A percentile compares a stretch with the other conserved stretches of the same genome.
Evolutionary conservation across 371 early-diverging fungal species (phyloP).

Genomic region (Blakeslea trispora): DNA sequence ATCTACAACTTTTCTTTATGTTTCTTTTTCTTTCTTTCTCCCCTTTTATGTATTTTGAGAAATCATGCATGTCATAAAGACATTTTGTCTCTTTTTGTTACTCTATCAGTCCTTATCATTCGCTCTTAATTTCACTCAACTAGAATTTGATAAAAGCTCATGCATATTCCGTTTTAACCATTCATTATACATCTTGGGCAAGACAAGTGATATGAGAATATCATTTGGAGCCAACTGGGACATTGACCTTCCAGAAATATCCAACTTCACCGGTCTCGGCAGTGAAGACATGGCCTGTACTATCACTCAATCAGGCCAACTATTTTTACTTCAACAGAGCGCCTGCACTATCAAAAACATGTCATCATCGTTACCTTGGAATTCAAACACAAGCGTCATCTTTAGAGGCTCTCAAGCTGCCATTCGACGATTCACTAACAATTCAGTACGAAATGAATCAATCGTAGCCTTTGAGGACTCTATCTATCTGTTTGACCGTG

Average conservation of each 20-base stretch:
- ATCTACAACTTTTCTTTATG: too few species aligned
- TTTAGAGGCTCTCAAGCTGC: conserved; percentile 1
- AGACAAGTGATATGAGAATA: not conserved
- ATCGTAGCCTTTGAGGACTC: too few species aligned
- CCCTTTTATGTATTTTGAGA: not conserved
- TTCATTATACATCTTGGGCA: conserved; percentile 5
- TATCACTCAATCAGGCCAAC: conserved; percentile 14
- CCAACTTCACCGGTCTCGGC: conserved; percentile 1
- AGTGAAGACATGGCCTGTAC: conserved; percentile 1
- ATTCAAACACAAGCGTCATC: conserved; percentile 4
- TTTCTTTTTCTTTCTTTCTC: not conserved
- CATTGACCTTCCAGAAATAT: conserved; percentile 6
- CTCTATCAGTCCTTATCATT: not conserved
- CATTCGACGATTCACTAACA: not conserved
- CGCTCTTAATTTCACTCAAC: not conserved
- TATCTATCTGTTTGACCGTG: too few species aligned
- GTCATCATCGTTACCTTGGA: conserved; percentile 4
- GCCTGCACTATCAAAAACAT: not conserved
- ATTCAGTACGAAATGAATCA: not conserved
- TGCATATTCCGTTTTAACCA: not conserved
- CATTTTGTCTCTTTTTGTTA: not conserved
- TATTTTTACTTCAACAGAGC: conserved; percentile 2
- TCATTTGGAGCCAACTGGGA: conserved; percentile 3
- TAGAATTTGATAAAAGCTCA: not conserved
- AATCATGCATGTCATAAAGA: not conserved